Base-by-base conservation (phyloP, 2,329 filamentous ascomycete genomes). In the Neopestalotiopsis sp. region DNA sequence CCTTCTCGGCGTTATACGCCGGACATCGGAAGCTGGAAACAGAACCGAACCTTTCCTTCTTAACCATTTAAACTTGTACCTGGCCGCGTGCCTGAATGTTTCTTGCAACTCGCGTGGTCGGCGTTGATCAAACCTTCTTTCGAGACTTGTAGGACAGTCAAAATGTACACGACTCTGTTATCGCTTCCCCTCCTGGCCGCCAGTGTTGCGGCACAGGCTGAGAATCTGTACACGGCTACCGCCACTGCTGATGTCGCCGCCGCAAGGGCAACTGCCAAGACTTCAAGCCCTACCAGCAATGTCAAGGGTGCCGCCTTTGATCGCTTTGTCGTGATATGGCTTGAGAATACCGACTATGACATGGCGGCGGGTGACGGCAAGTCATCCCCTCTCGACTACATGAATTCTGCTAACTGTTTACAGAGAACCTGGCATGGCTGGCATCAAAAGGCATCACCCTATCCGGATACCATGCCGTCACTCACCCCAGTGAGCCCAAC, bases 401-500 rank as follows among this genome's bases (percentile, higher is more conserved):
- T 70, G 70, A 52, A 77, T 58, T 34, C 9, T 61, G n/a, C 59
- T 62, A 7, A 38, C 24, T 38, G 17, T 5, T 13, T 68, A 69
- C 71, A 81, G 81, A 88, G 61, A 89, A 89, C 76, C 81, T 91
- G 24, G 77, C 81, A 56, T 89, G 81, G 81, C 81, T 92, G 28
- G 88, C 89, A 12, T 80, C 82, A 70, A 84, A 88, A 78, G 91
- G 91, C 65, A 88, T 94, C 71, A 86, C 84, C 4, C 82, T 94
- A 38, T 83, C 81, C 62, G 86, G 88, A 74, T 85, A 86, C 79
- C 88, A 84, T 69, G 91, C 85, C 24, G 81, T 92, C 52, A 93
- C 91, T 1, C 92, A 94, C 74, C 91, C 92, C 1, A 91, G 88
- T 0, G 86, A 94, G 83, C 92, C 92, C 24, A 95, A 95, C 83